Base-by-base conservation (phyloP, 2,329 filamentous ascomycete species). In the Rachicladosporium sp. region DNA sequence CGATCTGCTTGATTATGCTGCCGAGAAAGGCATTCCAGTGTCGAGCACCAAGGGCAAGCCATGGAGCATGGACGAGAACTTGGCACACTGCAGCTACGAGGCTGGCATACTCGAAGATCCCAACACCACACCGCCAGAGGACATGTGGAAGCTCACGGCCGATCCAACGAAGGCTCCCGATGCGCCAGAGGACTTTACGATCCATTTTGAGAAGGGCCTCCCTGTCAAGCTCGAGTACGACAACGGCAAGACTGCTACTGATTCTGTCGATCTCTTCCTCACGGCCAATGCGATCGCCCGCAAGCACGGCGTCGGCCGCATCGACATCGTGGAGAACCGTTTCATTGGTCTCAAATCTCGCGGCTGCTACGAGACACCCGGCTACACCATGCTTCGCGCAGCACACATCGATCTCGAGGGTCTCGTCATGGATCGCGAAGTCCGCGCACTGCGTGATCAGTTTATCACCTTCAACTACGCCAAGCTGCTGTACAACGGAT, bases 281-380 rank as follows among this genome's bases (percentile, higher is more conserved):
- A 70, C 74, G 41, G 70, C 76, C 51, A 88, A 88, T 65, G 67
- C 74, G 43, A 79, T 89, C 47, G 84, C 75, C 48, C 73, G 75
- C 59, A 71, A 68, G 48, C 69, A 86, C 65, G 84, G 84, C 58
- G 74, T 89, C 50, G 84, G 83, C 53, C 71, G 84, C 54, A 80
- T 89, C 49, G 83, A 89, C 61, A 89, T 89, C 56, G 82, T 88
- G 45, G 82, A 86, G 60, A 82, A 83, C 67, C 74, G 83, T 39
- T 84, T 81, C 68, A 81, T 84, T 56, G 83, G 82, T 47, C 70
- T 88, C 53, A 88, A 88, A 70, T 79, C 73, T 50, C 76, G 83
- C 54, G 83, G 83, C 53, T 88, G 82, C 69, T 88, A 88, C 68
- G 83, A 88, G 55, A 71, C 74, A 8, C 74, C 74, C 1, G 74